phyloP scores from a whole-genome alignment of 2,329 filamentous ascomycete genomes.

The Calonectria pteridis region DNA sequence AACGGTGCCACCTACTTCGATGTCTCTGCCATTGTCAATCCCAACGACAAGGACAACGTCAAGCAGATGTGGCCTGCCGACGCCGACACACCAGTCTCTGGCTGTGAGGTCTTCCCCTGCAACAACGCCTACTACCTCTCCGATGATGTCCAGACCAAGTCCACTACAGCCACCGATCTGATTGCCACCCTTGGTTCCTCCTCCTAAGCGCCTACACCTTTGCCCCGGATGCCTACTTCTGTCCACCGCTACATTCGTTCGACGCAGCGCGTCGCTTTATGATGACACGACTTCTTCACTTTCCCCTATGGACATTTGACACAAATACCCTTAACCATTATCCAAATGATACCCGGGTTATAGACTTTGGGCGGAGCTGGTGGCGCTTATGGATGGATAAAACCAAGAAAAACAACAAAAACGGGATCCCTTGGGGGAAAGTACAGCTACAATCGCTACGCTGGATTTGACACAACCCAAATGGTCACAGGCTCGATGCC shows the following conservation, averaged over 20 bases:
- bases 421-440: conserved; percentile 29
- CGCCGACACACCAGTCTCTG: conserved; percentile 57
- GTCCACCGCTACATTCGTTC: conserved; percentile 25
- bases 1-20: conserved; percentile 66
- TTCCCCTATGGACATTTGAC: conserved; percentile 29
- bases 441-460: conserved; percentile 28
- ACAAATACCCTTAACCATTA: conserved; percentile 35
- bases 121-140: conserved; percentile 65
- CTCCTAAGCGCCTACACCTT: conserved; percentile 27
- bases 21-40: conserved; percentile 69
- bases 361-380: conserved; percentile 46
- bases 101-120: conserved; percentile 66
- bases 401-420: conserved; percentile 30
- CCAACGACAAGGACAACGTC: conserved; percentile 62
- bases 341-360: conserved; percentile 47
- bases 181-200: conserved; percentile 62
- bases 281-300: conserved; percentile 39
- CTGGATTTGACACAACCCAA: conserved; percentile 28
- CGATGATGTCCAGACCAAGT: conserved; percentile 69
- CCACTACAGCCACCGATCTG: conserved; percentile 61
- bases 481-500: conserved; percentile 43
- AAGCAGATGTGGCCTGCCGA: conserved; percentile 65
- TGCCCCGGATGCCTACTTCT: conserved; percentile 31
- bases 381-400: conserved; percentile 40
- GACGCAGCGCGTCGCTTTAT: conserved; percentile 47